phyloP scores from a whole-genome alignment of 805 yeast species.

The Candida mattraensis region DNA sequence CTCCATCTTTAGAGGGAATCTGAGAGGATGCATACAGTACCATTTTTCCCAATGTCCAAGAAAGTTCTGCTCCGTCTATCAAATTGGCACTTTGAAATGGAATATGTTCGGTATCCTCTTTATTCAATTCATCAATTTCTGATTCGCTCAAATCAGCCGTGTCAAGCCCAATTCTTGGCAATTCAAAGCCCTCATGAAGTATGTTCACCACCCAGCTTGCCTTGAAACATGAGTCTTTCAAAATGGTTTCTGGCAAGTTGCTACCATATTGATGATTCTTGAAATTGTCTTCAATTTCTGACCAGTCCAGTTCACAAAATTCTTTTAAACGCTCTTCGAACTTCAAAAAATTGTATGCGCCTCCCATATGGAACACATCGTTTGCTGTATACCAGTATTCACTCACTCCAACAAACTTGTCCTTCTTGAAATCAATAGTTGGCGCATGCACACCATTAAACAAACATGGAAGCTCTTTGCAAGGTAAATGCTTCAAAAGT shows the following conservation, averaged over 20 bases:
- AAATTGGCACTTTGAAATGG: slow-evolving; percentile 82
- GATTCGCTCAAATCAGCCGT: slow-evolving; percentile 28
- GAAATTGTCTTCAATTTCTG: slow-evolving; percentile 44
- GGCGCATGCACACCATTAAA: slow-evolving; percentile 97
- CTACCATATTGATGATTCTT: slow-evolving; percentile 57
- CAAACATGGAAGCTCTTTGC: slow-evolving; percentile 84
- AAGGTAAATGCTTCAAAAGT: slow-evolving; percentile 74
- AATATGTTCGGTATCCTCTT: slow-evolving; percentile 37
- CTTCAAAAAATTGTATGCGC: slow-evolving; percentile 74
- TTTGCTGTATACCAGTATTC: slow-evolving; percentile 98
- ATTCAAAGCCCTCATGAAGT: slow-evolving; percentile 86
- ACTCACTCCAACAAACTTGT: slow-evolving; percentile 88
- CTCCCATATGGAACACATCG: slow-evolving; percentile 86
- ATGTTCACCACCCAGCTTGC: slow-evolving; percentile 92
- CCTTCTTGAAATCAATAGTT: slow-evolving; percentile 70
- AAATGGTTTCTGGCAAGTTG: slow-evolving; percentile 51
- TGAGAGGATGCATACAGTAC: slow-evolving; percentile 78
- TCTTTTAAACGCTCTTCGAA: slow-evolving; percentile 65
- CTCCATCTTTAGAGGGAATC: slow-evolving; percentile 34
- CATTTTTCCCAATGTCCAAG: slow-evolving; percentile 95
- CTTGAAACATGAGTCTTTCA: slow-evolving; percentile 85
- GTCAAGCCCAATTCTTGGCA: slow-evolving; percentile 71
- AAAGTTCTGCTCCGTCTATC: slow-evolving; percentile 79
- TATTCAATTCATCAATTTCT: slow-evolving; percentile 27
- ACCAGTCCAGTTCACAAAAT: slow-evolving; percentile 82